Evolutionary conservation across 176 grass and related monocot genomes (phyloP), one percentile per base, ranked within the genome.

Genomic region (Miscanthus lutarioriparius): DNA sequence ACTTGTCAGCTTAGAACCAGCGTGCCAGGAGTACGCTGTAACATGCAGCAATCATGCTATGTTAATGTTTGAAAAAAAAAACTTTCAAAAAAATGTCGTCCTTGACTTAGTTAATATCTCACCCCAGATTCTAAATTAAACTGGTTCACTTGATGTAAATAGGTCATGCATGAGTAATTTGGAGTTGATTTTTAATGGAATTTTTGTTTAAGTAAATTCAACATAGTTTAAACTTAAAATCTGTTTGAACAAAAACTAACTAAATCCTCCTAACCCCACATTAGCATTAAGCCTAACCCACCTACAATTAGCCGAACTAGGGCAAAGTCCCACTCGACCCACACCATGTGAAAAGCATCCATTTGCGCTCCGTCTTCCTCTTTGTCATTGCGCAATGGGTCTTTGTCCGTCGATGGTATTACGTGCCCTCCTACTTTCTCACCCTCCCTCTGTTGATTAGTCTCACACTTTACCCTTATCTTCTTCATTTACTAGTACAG

Each of bases 1-100:
- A 59, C 20, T 14, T 81, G 14, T 36, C 61, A 32, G 82, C 76
- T 81, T 77, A 81, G 71, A 89, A 35, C 26, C 36, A 37, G 4
- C 45, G 61, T 75, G 77, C 23, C 22, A 7, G 67, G 59, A 69
- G 33, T 26, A 64, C 71, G 83, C 41, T 72, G 19, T 56, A n/a
- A 58, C 53, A n/a, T 58, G 19, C 53, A 20, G 0, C 53, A 58
- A n/a, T 58, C 5, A 58, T 58, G 51, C 7, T 54, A 8, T 22
- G 51, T 54, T 54, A 54, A 22, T 54, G 19, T 20, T 54, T 54
- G 51, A 22, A 54, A 53, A 51, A 51, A 51, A 20, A 14, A 43
- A 10, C 16, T 1, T 48, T 1, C 17, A 19, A 51, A 45, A 17
- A 51, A 51, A 19, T 68, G 17, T 20, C 51, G 7, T 54, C 4